These are phyloP conservation scores for Paecilomyces sp. DNA, from an alignment of 2,329 filamentous ascomycete species.

Conservation along the genomic window DNA sequence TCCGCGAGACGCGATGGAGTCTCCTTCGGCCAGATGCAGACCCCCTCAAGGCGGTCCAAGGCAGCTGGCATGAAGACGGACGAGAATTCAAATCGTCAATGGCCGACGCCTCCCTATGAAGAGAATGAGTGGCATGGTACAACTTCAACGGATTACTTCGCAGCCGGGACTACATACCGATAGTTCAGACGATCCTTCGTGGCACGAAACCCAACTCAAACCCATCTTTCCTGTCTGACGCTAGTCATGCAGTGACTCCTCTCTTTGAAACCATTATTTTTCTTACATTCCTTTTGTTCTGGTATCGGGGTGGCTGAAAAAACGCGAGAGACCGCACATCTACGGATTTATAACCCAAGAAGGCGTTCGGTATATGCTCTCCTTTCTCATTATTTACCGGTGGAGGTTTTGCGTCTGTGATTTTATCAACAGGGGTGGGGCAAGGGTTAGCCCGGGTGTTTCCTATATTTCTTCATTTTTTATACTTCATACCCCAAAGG, in stretches of 20 bases:
- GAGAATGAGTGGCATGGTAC: conserved; percentile 86
- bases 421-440: conserved; percentile 2
- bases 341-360: neutral
- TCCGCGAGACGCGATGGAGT: conserved; percentile 77
- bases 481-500: conserved; percentile 31
- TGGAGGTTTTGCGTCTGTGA: conserved; percentile 1
- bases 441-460: conserved; percentile 2
- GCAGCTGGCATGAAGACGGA: conserved; percentile 54
- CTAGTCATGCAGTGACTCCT: neutral
- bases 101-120: conserved; percentile 93
- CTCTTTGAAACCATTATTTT: conserved; percentile 9
- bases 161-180: conserved; percentile 47
- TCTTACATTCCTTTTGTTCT: neutral
- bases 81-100: conserved; percentile 58
- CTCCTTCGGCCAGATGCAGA: conserved; percentile 57
- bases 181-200: conserved; percentile 14
- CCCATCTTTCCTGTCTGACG: neutral
- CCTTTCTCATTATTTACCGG: neutral
- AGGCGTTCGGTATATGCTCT: neutral
- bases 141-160: conserved; percentile 74
- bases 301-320: neutral
- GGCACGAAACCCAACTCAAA: neutral
- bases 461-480: conserved; percentile 10
- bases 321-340: neutral
- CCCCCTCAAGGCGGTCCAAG: conserved; percentile 59